phyloP scores from a whole-genome alignment of 768 basidiomycete genomes.

The Kwoniella newhampshirensis region DNA sequence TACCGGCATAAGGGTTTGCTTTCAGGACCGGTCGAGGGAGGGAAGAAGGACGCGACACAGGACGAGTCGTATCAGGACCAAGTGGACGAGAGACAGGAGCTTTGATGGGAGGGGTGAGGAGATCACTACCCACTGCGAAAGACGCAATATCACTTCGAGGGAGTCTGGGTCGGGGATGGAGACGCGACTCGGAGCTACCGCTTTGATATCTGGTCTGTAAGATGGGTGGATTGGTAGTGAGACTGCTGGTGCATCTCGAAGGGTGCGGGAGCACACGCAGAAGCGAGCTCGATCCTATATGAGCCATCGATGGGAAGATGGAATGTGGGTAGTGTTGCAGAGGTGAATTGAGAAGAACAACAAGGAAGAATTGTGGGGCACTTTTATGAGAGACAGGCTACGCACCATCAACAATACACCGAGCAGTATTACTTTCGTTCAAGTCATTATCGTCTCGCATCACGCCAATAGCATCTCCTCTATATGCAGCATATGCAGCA shows the following conservation, averaged over 20 bases:
- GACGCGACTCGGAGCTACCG: not conserved
- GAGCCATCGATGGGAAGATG: too few relatives aligned
- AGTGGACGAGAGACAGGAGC: too few relatives aligned
- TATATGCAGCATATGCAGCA: too few relatives aligned
- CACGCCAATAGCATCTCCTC: too few relatives aligned
- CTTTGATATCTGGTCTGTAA: not conserved
- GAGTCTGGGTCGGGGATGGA: not conserved
- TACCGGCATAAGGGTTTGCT: conserved; percentile 21
- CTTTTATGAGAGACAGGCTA: not conserved
- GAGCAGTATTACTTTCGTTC: not conserved
- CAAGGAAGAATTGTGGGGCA: not conserved
- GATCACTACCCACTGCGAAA: conserved; percentile 15
- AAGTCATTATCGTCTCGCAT: not conserved
- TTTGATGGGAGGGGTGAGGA: conserved; percentile 4
- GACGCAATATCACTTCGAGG: conserved; percentile 8
- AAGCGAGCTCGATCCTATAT: not conserved
- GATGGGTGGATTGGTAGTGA: not conserved
- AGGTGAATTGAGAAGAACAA: not conserved
- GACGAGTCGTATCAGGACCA: not conserved
- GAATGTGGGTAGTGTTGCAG: not conserved
- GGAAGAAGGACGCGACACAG: not conserved
- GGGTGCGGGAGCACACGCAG: not conserved
- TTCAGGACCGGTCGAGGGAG: conserved; percentile 16
- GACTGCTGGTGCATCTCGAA: not conserved
- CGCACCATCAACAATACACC: not conserved